Evolutionary conservation across 1,139 yeast genomes (phyloP).

Genomic region (Debaryomyces singareniensis): DNA sequence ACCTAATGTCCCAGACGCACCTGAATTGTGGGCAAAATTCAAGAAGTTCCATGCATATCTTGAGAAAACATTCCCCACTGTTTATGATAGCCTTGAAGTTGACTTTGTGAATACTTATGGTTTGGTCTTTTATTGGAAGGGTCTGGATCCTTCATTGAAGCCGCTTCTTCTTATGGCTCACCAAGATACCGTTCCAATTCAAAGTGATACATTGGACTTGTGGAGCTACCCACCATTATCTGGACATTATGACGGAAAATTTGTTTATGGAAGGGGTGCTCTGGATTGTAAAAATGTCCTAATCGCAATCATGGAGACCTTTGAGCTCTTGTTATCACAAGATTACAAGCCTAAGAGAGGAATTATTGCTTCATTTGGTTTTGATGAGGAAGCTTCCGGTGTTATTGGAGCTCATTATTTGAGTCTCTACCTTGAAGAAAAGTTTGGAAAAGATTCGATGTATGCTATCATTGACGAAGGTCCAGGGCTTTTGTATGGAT

Average conservation of each 20-base stretch:
- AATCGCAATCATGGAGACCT: constrained; percentile 32
- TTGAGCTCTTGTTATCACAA: constrained; percentile 27
- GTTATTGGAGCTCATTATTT: constrained; percentile 27
- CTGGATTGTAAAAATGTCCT: constrained; percentile 37
- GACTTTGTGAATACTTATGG: constrained; percentile 63
- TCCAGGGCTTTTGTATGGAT: constrained; percentile 22
- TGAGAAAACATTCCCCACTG: constrained; percentile 51
- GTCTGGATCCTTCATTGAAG: constrained; percentile 44
- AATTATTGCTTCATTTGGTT: constrained; percentile 37
- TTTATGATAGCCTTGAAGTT: constrained; percentile 41
- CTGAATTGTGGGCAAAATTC: constrained; percentile 39
- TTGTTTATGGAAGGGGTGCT: constrained; percentile 36
- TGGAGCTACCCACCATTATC: constrained; percentile 72
- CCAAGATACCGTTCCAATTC: constrained; percentile 83
- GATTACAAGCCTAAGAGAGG: constrained; percentile 29
- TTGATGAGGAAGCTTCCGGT: constrained; percentile 41
- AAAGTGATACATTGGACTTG: constrained; percentile 42
- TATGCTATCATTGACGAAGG: constrained; percentile 43
- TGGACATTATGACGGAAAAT: constrained; percentile 58
- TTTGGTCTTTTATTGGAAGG: constrained; percentile 61
- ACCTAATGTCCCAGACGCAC: constrained; percentile 32
- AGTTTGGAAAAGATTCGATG: constrained; percentile 28
- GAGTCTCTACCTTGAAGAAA: constrained; percentile 21
- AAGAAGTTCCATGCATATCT: constrained; percentile 50
- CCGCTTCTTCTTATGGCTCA: constrained; percentile 73